Conservation (phyloP, 2,329 filamentous ascomycete species). For the Ilyonectria robusta region DNA sequence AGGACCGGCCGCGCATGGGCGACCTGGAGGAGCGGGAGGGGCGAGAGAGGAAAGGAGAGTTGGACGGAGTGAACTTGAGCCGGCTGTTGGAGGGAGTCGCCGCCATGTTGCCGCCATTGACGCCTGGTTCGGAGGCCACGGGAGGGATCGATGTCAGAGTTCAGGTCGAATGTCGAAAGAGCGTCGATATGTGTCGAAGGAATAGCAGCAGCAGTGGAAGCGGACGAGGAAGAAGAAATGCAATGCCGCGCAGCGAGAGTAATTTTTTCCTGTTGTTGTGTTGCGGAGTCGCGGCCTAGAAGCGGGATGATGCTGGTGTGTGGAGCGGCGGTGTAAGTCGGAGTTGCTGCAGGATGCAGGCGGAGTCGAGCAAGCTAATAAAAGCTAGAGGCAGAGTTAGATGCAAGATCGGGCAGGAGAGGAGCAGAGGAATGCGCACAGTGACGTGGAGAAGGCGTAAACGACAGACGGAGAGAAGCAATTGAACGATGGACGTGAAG, state of each 20-base stretch:
- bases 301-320: constrained; percentile 45
- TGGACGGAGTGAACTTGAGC: constrained; percentile 81
- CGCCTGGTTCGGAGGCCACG: constrained; percentile 39
- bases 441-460: neutral
- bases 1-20: constrained; percentile 65
- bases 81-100: constrained; percentile 70
- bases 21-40: constrained; percentile 74
- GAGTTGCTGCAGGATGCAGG: constrained; percentile 40
- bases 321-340: constrained; percentile 49
- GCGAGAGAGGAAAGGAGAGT: constrained; percentile 77
- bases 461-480: constrained; percentile 6
- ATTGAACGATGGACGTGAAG: neutral
- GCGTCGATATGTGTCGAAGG: neutral
- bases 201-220: neutral
- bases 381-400: constrained; percentile 28
- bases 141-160: constrained; percentile 25
- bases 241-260: constrained; percentile 21
- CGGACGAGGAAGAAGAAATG: constrained; percentile 8
- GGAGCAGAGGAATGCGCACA: constrained; percentile 10
- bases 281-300: constrained; percentile 27
- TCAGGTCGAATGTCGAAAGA: constrained; percentile 24
- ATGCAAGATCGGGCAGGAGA: constrained; percentile 19
- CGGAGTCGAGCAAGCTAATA: constrained; percentile 29
- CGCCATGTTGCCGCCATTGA: constrained; percentile 72
- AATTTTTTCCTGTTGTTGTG: constrained; percentile 12